Evolutionary conservation across 2,329 filamentous ascomycete genomes (phyloP).

Genomic region (Ilyonectria destructans): DNA sequence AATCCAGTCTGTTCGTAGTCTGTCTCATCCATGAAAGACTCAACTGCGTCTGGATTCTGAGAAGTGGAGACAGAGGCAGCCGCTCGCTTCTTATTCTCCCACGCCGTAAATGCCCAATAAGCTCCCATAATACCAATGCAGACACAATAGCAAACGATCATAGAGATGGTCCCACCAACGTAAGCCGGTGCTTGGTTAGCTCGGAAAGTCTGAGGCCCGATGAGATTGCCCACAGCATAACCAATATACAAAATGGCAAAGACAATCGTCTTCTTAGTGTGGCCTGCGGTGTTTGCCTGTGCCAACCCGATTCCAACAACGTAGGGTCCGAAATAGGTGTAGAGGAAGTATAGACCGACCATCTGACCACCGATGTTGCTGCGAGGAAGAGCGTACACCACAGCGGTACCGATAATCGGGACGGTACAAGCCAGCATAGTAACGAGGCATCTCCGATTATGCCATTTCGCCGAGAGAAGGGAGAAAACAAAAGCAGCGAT

Average conservation of each 20-base stretch:
- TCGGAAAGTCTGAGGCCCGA: conserved; percentile 58
- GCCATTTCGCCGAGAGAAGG: conserved; percentile 20
- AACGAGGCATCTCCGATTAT: conserved; percentile 15
- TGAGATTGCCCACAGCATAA: conserved; percentile 57
- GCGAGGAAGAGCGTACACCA: conserved; percentile 32
- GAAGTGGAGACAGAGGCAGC: not conserved
- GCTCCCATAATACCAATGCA: conserved; percentile 22
- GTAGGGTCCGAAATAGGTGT: conserved; percentile 36
- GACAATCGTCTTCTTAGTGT: conserved; percentile 58
- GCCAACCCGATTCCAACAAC: conserved; percentile 31
- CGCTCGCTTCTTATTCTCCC: conserved; percentile 22
- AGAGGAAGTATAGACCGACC: conserved; percentile 36
- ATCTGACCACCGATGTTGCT: conserved; percentile 33
- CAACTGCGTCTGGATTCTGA: conserved; percentile 7
- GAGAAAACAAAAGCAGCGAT: conserved; percentile 29
- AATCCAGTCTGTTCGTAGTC: conserved; percentile 28
- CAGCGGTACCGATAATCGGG: conserved; percentile 29
- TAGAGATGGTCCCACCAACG: conserved; percentile 32
- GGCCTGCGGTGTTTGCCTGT: conserved; percentile 52
- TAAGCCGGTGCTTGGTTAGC: conserved; percentile 55
- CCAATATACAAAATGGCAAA: conserved; percentile 64
- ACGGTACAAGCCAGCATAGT: conserved; percentile 28
- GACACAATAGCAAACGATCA: conserved; percentile 35
- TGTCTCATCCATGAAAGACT: conserved; percentile 26
- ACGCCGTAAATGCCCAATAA: conserved; percentile 15